Percentiles rank a stretch among this genome's conserved stretches.
Evolutionary conservation across 441 rosid species (phyloP).

Genomic region (Adansonia madagascariensis): DNA sequence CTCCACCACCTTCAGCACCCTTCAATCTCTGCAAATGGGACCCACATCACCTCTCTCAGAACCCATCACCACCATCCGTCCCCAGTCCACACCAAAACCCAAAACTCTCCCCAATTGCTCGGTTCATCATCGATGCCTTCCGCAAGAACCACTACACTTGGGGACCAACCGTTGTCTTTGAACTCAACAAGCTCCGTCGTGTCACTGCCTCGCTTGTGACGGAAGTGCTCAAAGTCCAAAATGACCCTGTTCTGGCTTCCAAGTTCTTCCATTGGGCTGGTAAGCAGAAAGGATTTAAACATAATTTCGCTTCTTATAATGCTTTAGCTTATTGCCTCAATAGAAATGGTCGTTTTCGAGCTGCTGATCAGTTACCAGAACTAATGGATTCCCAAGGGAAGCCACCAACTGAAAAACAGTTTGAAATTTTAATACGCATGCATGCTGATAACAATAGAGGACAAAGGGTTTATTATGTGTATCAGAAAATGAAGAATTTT

Average conservation of each 20-base stretch:
- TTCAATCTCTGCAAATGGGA: conserved; percentile 79
- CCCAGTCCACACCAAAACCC: conserved; percentile 40
- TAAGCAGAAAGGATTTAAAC: conserved; percentile 83
- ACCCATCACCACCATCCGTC: conserved; percentile 27
- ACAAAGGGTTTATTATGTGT: conserved; percentile 73
- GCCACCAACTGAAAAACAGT: conserved; percentile 78
- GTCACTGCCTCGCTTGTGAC: conserved; percentile 78
- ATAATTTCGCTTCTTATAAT: conserved; percentile 75
- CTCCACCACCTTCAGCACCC: conserved; percentile 33
- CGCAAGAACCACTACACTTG: conserved; percentile 57
- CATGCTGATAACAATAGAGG: conserved; percentile 82
- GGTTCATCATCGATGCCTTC: conserved; percentile 82
- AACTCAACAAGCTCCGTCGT: conserved; percentile 84
- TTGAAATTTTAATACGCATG: conserved; percentile 92
- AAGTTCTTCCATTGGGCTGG: conserved; percentile 96
- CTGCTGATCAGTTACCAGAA: conserved; percentile 89
- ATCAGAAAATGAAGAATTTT: conserved; percentile 85
- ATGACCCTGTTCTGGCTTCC: conserved; percentile 57
- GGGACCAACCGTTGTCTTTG: conserved; percentile 66
- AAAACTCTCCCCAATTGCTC: conserved; percentile 75
- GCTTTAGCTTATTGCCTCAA: conserved; percentile 89
- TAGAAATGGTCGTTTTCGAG: conserved; percentile 60
- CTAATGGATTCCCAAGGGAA: conserved; percentile 86
- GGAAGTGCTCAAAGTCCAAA: conserved; percentile 72
- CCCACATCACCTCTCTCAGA: conserved; percentile 44